Conservation (phyloP, 345 rosid genomes). For the Camelina sativa region DNA sequence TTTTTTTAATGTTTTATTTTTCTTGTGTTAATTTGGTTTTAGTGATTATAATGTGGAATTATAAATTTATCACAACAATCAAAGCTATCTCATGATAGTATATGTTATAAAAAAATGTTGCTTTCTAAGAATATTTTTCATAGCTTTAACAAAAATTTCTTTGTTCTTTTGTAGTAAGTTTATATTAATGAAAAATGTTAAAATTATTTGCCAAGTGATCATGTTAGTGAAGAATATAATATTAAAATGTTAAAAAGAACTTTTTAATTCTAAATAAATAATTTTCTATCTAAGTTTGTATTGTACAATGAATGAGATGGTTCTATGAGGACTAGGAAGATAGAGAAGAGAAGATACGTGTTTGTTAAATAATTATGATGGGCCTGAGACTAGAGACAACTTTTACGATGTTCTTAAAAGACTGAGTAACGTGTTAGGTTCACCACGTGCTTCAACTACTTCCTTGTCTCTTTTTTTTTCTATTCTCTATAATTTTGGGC, state of each 20-base stretch:
- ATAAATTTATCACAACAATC: not conserved
- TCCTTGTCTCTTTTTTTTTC: constrained; percentile 20
- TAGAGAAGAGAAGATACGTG: constrained; percentile 13
- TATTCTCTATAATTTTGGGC: not conserved
- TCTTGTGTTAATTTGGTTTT: not conserved
- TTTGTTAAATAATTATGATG: constrained; percentile 29
- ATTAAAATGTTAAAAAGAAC: not conserved
- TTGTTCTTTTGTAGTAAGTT: not conserved
- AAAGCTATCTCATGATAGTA: too few species aligned
- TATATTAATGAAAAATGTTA: not conserved
- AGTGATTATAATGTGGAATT: constrained; percentile 5
- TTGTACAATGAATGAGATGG: not conserved
- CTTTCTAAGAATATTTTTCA: not conserved
- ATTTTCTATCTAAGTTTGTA: not conserved
- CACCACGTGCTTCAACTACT: constrained; percentile 39
- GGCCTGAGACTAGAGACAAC: constrained; percentile 7
- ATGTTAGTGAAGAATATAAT: not conserved
- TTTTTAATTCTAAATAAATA: not conserved
- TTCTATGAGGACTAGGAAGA: not conserved
- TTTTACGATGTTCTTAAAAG: constrained; percentile 28
- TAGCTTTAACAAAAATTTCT: not conserved
- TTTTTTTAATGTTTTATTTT: not conserved
- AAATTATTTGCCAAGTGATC: not conserved
- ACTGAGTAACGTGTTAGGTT: constrained; percentile 28
- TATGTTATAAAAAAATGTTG: not conserved